These are phyloP conservation scores for Colletotrichum kahawae DNA, from an alignment of 2,329 filamentous ascomycete species.

Conservation along the genomic window DNA sequence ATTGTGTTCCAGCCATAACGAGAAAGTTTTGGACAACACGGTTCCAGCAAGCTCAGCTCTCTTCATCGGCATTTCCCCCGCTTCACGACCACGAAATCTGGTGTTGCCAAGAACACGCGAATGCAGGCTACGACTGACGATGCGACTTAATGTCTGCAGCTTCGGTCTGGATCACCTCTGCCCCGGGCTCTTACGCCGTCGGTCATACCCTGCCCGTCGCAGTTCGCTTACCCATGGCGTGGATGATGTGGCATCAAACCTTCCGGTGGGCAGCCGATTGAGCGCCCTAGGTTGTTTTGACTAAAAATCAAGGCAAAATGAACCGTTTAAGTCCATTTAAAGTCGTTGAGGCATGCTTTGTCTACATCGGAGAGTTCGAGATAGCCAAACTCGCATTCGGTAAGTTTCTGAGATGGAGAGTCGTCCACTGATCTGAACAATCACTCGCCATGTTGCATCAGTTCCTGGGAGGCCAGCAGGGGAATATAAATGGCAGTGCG, in stretches of 20 bases:
- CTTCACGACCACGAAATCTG: neutral
- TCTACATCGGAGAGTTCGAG: neutral
- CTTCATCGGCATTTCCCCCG: neutral
- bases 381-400: neutral
- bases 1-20: neutral
- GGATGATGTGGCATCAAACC: neutral
- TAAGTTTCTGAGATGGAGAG: no score
- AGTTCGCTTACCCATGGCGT: neutral
- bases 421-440: no score
- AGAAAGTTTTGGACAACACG: neutral
- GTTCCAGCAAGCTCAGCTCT: neutral
- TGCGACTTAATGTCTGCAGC: neutral
- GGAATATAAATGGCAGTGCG: neutral
- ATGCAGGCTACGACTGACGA: neutral
- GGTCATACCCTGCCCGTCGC: neutral
- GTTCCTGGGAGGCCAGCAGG: neutral
- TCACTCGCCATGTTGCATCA: neutral
- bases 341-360: neutral
- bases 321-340: no score
- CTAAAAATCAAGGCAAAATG: neutral
- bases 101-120: neutral
- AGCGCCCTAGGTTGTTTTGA: neutral
- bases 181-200: neutral
- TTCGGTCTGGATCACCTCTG: neutral
- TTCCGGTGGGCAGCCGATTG: neutral